Evolutionary conservation across 192 early-diverging fungal species (phyloP).

Genomic region (Mortierella alpina): DNA sequence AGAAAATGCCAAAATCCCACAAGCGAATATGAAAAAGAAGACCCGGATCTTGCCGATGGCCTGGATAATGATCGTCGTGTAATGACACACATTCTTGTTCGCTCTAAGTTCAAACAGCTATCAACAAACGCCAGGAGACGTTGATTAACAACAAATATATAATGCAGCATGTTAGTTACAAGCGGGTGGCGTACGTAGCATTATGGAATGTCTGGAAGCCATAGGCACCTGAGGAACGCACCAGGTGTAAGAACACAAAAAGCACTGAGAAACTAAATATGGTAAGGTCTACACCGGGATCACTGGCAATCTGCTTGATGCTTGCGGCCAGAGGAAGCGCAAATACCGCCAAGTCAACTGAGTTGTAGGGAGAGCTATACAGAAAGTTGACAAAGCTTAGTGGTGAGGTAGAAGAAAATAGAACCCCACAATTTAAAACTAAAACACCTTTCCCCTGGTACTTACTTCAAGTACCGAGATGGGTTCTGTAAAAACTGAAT

Average conservation of each 20-base stretch:
- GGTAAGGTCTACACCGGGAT: not conserved
- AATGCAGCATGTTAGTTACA: not conserved
- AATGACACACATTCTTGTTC: slow-evolving; percentile 21
- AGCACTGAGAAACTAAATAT: slow-evolving; percentile 21
- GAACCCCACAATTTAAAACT: not conserved
- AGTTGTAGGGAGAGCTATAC: slow-evolving; percentile 8
- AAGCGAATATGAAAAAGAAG: slow-evolving; percentile 47
- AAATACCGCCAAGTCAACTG: slow-evolving; percentile 11
- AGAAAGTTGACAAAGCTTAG: not conserved
- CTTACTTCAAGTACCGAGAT: not conserved
- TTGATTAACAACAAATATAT: not conserved
- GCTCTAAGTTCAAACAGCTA: slow-evolving; percentile 35
- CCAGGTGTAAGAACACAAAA: slow-evolving; percentile 21
- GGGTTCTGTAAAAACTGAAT: slow-evolving; percentile 3
- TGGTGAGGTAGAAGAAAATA: not conserved
- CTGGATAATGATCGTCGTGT: slow-evolving; percentile 24
- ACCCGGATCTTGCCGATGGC: slow-evolving; percentile 13
- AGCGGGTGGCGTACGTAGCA: too few species aligned
- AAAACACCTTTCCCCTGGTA: not conserved
- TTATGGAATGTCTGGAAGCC: not conserved
- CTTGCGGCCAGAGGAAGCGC: slow-evolving; percentile 6
- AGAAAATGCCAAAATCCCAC: slow-evolving; percentile 21
- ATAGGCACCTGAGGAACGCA: not conserved
- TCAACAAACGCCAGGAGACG: not conserved
- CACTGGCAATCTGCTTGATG: slow-evolving; percentile 5